Base-by-base conservation (phyloP, 768 basidiomycete genomes). In the Mycena belliarum region DNA sequence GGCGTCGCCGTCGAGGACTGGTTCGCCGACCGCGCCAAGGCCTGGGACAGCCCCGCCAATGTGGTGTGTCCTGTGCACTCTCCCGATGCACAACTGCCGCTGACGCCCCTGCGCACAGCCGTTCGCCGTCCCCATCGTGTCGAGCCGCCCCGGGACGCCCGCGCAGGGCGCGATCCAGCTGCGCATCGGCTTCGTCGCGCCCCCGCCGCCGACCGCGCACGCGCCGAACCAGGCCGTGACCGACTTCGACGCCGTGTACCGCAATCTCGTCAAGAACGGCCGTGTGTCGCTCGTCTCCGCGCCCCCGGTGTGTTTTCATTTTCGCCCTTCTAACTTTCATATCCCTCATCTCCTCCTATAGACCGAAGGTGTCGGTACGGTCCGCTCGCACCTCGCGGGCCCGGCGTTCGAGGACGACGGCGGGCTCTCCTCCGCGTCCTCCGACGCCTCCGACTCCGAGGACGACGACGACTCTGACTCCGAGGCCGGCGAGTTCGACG, bases 301-400 rank as follows among this genome's bases (percentile, higher is more conserved):
- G 1, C 89, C 91, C 9, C 90, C 93, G 1, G 91, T 91, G 65
- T 59, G 87, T 79, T 1, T 4, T 9, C 33, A 3, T 15, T 15
- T 35, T 8, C 14, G 29, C 29, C 29, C n/a, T n/a, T n/a, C n/a
- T 52, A 7, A 28, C 42, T 40, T 29, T 16, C 35, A 10, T 55
- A 43, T 12, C 32, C 25, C 28, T 46, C 48, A 21, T 49, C 20
- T 24, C 47, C 28, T 37, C 37, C 32, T n/a, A 41, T 65, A 95
- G 92, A 93, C 91, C 11, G 86, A 91, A 72, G 90, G 93, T 24
- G 85, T 94, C 26, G 93, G 93, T 49, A 95, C 93, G 3, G 75
- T 91, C 24, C 87, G 89, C 26, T 88, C 86, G 3, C 75, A 84
- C 67, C 75, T 82, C 20, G 68, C 60, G 5, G 79, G 77, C 8